Evolutionary conservation across 495 filamentous ascomycete genomes (phyloP).

Genomic region (Neurospora hispaniola): DNA sequence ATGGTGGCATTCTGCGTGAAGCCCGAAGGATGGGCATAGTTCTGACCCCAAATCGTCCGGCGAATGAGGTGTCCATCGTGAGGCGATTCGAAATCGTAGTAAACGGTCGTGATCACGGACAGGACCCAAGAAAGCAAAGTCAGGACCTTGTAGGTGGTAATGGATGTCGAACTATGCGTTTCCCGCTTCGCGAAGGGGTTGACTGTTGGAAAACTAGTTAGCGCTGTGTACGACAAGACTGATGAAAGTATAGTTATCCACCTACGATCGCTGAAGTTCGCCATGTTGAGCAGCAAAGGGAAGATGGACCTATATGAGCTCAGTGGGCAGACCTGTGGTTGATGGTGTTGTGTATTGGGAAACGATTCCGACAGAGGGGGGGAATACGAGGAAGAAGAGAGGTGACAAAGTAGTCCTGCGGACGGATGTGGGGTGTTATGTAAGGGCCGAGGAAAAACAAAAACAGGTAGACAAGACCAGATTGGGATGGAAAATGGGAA

Average conservation of each 20-base stretch:
- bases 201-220: constrained; percentile 23
- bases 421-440: not conserved
- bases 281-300: not conserved
- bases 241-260: not conserved
- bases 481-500: not conserved
- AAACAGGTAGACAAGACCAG: not conserved
- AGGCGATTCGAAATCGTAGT: constrained; percentile 55
- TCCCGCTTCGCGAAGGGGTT: constrained; percentile 62
- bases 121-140: constrained; percentile 64
- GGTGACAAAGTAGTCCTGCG: not conserved
- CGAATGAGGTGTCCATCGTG: constrained; percentile 45
- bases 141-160: constrained; percentile 51
- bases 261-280: constrained; percentile 5
- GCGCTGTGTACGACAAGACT: not conserved
- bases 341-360: not conserved
- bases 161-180: constrained; percentile 39
- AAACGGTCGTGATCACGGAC: constrained; percentile 53
- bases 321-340: not conserved
- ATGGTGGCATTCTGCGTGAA: constrained; percentile 67
- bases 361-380: not conserved
- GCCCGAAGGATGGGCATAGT: constrained; percentile 50
- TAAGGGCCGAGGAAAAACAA: not conserved
- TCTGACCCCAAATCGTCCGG: constrained; percentile 58
- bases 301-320: not conserved
- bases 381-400: not conserved